Percentiles rank a stretch among this genome's conserved stretches.
Evolutionary conservation across 257 asterid genomes (phyloP).

Genomic region (Ilex asprella): DNA sequence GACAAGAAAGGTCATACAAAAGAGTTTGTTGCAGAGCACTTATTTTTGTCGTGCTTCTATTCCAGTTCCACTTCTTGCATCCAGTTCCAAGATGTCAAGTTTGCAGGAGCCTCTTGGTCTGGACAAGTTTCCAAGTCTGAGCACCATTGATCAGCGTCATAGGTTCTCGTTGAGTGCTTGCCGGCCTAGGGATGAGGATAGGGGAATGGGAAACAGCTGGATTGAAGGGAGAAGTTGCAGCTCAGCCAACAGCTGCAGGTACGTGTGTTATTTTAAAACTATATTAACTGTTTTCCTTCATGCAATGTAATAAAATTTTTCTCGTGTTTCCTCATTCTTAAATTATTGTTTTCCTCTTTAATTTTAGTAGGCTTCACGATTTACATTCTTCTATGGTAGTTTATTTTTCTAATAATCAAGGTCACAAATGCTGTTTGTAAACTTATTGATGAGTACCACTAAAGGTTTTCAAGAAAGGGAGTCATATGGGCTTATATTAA

Average conservation of each 20-base stretch:
- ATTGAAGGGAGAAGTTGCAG: conserved; percentile 87
- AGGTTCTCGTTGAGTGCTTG: conserved; percentile 74
- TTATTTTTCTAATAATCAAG: background rate
- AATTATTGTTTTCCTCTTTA: background rate
- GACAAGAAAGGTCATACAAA: conserved; percentile 3
- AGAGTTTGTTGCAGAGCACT: conserved; percentile 7
- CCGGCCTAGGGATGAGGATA: conserved; percentile 62
- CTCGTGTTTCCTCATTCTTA: conserved; percentile 1
- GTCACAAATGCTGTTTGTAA: too few relatives aligned
- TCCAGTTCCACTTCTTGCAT: conserved; percentile 25
- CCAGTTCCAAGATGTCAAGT: conserved; percentile 63
- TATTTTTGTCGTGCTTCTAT: conserved; percentile 13
- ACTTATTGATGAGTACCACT: too few relatives aligned
- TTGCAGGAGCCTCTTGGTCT: conserved; percentile 91
- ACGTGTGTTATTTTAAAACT: conserved; percentile 14
- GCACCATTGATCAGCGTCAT: conserved; percentile 52
- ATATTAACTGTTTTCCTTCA: background rate
- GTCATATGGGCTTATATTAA: too few relatives aligned
- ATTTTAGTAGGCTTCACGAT: conserved; percentile 1
- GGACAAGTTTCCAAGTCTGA: conserved; percentile 78
- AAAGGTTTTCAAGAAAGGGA: too few relatives aligned
- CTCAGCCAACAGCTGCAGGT: conserved; percentile 82
- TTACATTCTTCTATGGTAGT: background rate
- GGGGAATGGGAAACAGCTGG: conserved; percentile 76
- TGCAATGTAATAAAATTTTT: background rate